Base-by-base conservation (phyloP, 2,329 filamentous ascomycete species). In the Colletotrichum euphorbiae region DNA sequence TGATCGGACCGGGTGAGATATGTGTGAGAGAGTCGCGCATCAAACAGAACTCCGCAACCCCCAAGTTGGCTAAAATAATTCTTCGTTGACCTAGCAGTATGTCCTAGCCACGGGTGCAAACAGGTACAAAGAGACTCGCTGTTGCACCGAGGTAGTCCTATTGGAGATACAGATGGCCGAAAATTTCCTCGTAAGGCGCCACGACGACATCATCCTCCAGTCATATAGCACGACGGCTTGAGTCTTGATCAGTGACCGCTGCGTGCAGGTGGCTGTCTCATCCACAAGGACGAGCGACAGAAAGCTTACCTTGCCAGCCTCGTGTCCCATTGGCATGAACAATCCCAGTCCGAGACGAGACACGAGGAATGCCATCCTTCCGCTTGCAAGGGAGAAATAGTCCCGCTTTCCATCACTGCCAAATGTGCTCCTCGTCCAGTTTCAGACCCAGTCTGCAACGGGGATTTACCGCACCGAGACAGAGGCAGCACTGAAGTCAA, bases 1-100 rank as follows among this genome's bases (percentile, higher is more conserved):
- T 48, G 58, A 62, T 17, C 50, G 11, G 50, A 33, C 40, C 54
- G 24, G 48, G 48, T 51, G 38, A 40, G n/a, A 52, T 48, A 42
- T 56, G 43, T 57, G 43, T 56, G 42, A 56, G 58, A 56, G 58
- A 56, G 43, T 57, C 59, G 51, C 36, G 63, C 51, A 51, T 63
- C 43, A 52, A 40, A 38, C 64, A 42, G 24, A 63, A 57, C 64
- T 51, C 64, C 64, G 52, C 59, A 63, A 55, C 63, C 45, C 57
- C 28, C n/a, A 36, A 36, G 12, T 13, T 46, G 40, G 51, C n/a
- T 46, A 43, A 38, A 17, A 28, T 50, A 21, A 11, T 67, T 59
- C 63, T 59, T 67, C 51, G 31, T n/a, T 33, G 24, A 57, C 13
- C 13, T 51, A 28, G 28, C 28, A 28, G 28, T 28, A 28, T 8